phyloP scores from a whole-genome alignment of 148 eudicot genomes.

The Nyssa sinensis region DNA sequence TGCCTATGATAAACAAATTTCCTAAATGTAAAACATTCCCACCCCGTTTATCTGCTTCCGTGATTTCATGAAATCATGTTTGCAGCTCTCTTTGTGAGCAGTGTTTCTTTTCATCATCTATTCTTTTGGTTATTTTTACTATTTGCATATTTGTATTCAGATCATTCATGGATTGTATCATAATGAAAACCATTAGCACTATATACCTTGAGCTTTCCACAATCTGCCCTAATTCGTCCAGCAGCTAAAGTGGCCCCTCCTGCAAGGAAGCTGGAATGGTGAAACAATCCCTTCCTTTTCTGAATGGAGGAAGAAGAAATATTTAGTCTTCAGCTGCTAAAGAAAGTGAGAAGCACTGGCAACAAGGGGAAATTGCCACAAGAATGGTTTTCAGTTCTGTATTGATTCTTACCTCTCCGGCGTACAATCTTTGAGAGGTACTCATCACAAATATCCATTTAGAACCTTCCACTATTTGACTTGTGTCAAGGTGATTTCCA shows the following conservation, averaged over 20 bases:
- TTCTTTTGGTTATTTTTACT: neutral
- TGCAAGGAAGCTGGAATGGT: conserved; percentile 82
- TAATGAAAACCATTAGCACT: neutral
- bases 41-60: neutral
- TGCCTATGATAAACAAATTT: no score
- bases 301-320: conserved; percentile 17
- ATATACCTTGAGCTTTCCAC: conserved; percentile 63
- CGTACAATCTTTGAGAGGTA: conserved; percentile 54
- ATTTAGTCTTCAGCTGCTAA: neutral
- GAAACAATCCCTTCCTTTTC: conserved; percentile 75
- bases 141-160: neutral
- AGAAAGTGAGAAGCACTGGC: neutral
- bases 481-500: conserved; percentile 46
- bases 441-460: conserved; percentile 86
- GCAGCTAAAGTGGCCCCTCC: conserved; percentile 84
- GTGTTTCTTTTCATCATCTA: neutral
- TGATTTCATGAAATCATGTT: no score
- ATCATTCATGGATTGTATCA: neutral
- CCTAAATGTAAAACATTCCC: no score
- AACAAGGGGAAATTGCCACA: neutral
- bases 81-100: neutral
- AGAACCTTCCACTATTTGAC: conserved; percentile 26
- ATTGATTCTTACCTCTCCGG: conserved; percentile 51
- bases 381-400: neutral
- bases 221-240: conserved; percentile 54